Base-by-base conservation (phyloP, 768 basidiomycete genomes). In the Kwoniella botswanensis region DNA sequence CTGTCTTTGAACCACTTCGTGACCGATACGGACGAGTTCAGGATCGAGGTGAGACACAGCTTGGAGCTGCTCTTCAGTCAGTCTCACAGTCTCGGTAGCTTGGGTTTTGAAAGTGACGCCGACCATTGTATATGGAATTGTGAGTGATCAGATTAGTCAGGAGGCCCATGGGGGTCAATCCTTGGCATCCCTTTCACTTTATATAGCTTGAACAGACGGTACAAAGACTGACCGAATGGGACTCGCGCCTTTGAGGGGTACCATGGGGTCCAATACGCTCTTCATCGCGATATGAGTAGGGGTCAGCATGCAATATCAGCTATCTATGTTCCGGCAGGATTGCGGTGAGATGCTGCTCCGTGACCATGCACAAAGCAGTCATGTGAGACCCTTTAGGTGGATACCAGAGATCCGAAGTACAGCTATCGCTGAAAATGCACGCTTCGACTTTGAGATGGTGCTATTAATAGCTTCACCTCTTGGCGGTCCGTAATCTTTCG, bases 11-110 rank as follows among this genome's bases (percentile, higher is more conserved):
- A 72, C 53, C 6, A 72, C 71, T 57, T 68, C 71, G 42, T 59
- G 68, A 29, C 74, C 74, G 59, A 72, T 66, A 26, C 71, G 53
- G 24, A 74, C 64, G 26, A 74, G 66, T 55, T 75, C 71, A 15
- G 71, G 74, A 58, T 72, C 71, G 54, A 70, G 71, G 29, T 66
- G 35, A 11, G 66, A 63, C 3, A 70, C 74, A 44, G 71, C 71
- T 17, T 64, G 43, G 35, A 70, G 56, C 41, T 75, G 74, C 9
- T 24, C 58, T 42, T 72, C 71, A 12, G 67, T 74, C 12, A 72
- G 62, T 29, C 26, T 65, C 15, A 65, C 63, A 4, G 26, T 42
- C 12, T 61, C 59, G 13, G 59, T 43, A 15, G 21, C 12, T 11
- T 17, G 11, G 15, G 21, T 61, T 12, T 44, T 61, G 59, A 61